Base-by-base conservation (phyloP, 768 basidiomycete species). In the Mycena leptocephala region DNA sequence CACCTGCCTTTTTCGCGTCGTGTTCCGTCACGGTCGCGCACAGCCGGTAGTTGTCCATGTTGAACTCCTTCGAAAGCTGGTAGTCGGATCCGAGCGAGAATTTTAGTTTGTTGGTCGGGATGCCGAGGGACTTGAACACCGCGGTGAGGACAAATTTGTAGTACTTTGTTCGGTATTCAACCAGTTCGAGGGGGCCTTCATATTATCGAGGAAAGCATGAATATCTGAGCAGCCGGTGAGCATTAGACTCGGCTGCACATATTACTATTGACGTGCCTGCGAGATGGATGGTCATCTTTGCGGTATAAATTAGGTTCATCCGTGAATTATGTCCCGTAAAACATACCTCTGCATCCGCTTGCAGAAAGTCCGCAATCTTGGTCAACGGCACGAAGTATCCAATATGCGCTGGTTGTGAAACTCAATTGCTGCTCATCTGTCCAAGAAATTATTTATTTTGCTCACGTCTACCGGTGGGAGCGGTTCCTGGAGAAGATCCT, bases 1-100 rank as follows among this genome's bases (percentile, higher is more conserved):
- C 97, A 7, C 98, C 98, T 0, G 98, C 98, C 85, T 98, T 98
- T 84, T 98, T 98, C 30, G 98, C 97, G 79, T 99, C 98, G 84
- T 98, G 97, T 79, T 99, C 96, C 2, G 96, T 93, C 24, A 98
- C 97, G 74, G 92, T 94, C n/a, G 97, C 92, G 80, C 94, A 95
- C 62, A 99, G 91, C 80, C 91, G 91, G 92, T 97, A 99, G 82
- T 97, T 95, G 86, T 99, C 98, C 81, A 99, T 89, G 80, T 94
- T 98, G 90, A 98, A 99, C 78, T 98, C 97, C 46, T 88, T 90
- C 0, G 93, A 92, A 73, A 99, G 92, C 83, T 99, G 97, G 92
- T 97, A 97, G 76, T 94, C 94, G 2, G 97, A 96, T 16, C 98
- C 98, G 80, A 93, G 90, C 7, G 98, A 93, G 83, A 99, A 97